A percentile compares a stretch with the other conserved stretches of the same genome.
These are phyloP conservation scores for Coemansia sp. DNA, from an alignment of 192 early-diverging fungal genomes.

Conservation along the genomic window DNA sequence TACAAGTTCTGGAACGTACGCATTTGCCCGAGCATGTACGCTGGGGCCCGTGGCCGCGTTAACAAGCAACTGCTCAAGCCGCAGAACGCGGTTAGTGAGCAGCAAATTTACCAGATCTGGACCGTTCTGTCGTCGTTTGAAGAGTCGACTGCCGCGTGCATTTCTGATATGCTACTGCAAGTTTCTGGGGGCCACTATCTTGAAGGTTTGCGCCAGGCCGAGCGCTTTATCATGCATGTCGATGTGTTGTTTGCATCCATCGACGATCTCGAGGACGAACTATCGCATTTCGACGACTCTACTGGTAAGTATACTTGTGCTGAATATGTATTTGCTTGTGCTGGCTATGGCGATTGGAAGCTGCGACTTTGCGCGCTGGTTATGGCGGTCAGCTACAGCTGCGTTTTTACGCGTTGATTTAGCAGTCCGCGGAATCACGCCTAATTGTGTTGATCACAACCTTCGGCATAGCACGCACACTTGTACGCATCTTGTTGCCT, in stretches of 20 bases:
- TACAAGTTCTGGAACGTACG: conserved; percentile 74
- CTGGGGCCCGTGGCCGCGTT: conserved; percentile 42
- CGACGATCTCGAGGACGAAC: conserved; percentile 77
- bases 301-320: conserved; percentile 38
- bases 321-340: no score
- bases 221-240: conserved; percentile 86
- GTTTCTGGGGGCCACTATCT: conserved; percentile 82
- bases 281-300: conserved; percentile 63
- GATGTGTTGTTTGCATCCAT: conserved; percentile 88
- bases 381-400: no score
- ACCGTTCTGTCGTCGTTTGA: conserved; percentile 92
- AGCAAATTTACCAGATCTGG: conserved; percentile 88
- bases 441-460: no score
- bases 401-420: no score
- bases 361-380: no score
- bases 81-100: conserved; percentile 59
- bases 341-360: no score
- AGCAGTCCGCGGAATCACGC: no score
- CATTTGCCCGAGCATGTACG: conserved; percentile 49
- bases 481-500: not conserved
- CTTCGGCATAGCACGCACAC: not conserved
- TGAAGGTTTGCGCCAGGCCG: conserved; percentile 78
- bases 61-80: conserved; percentile 49
- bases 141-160: conserved; percentile 92
- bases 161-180: conserved; percentile 90